Percentiles rank a stretch among this genome's conserved stretches.
Conservation (phyloP, 148 eudicot species). For the Diospyros lotus region DNA sequence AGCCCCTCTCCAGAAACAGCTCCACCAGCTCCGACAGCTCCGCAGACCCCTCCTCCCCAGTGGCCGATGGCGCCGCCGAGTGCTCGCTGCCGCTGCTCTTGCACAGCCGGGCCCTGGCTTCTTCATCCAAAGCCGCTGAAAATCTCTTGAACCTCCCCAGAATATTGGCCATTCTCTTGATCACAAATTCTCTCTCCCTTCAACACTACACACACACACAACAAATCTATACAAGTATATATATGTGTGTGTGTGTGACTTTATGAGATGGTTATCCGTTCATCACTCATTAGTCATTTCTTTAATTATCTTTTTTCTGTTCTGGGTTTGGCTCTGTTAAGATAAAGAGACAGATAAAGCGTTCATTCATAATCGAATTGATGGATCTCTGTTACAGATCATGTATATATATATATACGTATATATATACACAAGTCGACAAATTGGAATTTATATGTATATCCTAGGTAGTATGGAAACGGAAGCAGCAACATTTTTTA, state of each 20-base stretch:
- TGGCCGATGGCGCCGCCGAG: background rate
- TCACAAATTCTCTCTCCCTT: background rate
- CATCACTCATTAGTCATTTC: background rate
- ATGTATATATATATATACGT: too few relatives aligned
- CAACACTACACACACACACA: background rate
- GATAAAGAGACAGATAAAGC: background rate
- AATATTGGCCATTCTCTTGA: slow-evolving; percentile 2
- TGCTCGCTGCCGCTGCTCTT: slow-evolving; percentile 18
- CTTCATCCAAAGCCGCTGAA: slow-evolving; percentile 4
- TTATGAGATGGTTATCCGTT: background rate
- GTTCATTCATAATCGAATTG: background rate
- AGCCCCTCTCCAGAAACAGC: slow-evolving; percentile 8
- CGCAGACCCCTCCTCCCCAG: background rate
- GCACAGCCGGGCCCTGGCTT: slow-evolving; percentile 10
- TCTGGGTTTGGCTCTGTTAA: background rate
- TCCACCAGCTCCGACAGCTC: slow-evolving; percentile 12
- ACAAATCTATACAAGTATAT: background rate
- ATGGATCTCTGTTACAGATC: background rate
- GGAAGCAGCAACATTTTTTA: accelerated
- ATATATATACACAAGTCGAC: background rate
- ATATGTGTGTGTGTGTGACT: background rate
- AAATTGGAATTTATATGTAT: too few relatives aligned
- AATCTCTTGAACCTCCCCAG: slow-evolving; percentile 10
- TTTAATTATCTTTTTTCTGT: background rate
- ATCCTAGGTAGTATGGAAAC: too few relatives aligned